These are phyloP conservation scores for Sarocladium strictum DNA, from an alignment of 2,329 filamentous ascomycete genomes.

Conservation along the genomic window DNA sequence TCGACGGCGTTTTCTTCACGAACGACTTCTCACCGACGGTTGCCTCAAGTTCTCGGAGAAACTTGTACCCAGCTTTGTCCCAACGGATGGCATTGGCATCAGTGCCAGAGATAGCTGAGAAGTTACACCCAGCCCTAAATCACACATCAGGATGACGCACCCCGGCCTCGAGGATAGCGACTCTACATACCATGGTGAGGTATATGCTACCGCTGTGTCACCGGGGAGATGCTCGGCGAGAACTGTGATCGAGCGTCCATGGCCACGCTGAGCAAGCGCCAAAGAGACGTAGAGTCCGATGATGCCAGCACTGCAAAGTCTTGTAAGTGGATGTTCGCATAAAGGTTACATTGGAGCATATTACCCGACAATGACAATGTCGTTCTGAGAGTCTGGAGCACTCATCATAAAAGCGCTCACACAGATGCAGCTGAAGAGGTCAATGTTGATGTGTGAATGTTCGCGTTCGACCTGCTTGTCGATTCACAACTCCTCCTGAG, in stretches of 20 bases:
- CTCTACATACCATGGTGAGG: conserved; percentile 32
- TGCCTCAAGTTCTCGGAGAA: conserved; percentile 28
- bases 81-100: conserved; percentile 35
- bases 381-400: background rate
- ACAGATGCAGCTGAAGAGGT: too few species aligned
- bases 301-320: conserved; percentile 29
- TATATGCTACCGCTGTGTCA: conserved; percentile 31
- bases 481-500: too few species aligned
- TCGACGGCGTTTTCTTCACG: conserved; percentile 30
- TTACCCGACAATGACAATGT: conserved; percentile 9
- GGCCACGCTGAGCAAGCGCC: conserved; percentile 28
- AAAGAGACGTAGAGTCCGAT: conserved; percentile 33
- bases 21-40: conserved; percentile 23
- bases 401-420: background rate
- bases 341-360: background rate
- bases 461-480: too few species aligned
- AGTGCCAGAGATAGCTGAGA: conserved; percentile 35
- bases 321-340: too few species aligned
- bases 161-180: background rate
- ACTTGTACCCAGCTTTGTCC: conserved; percentile 33
- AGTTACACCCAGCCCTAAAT: conserved; percentile 35
- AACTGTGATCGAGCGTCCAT: conserved; percentile 26
- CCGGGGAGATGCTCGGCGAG: conserved; percentile 35
- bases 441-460: too few species aligned
- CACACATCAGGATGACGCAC: background rate